Evolutionary conservation across 345 rosid species (phyloP).

Genomic region (Cardiospermum halicacabum): DNA sequence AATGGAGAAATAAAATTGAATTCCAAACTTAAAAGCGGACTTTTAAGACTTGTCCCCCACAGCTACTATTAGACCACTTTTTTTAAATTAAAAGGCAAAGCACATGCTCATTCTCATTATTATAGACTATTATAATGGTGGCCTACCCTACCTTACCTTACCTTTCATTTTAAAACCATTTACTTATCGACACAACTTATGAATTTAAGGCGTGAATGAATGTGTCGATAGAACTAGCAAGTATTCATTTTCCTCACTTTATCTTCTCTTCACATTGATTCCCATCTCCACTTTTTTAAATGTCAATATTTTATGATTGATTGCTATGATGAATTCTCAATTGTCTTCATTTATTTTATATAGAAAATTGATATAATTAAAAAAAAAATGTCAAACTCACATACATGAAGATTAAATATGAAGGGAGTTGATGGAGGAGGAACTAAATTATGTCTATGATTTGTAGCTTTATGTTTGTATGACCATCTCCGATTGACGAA

Average conservation of each 20-base stretch:
- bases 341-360: background rate
- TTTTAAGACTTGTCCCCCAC: background rate
- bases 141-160: no score
- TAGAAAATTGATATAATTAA: background rate
- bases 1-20: background rate
- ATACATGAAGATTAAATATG: no score
- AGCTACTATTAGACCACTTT: background rate
- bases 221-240: background rate
- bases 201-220: background rate
- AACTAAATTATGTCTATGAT: no score
- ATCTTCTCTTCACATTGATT: background rate
- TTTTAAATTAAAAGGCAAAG: background rate
- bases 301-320: background rate
- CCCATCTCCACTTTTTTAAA: background rate
- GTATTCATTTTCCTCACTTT: background rate
- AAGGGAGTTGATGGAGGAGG: no score
- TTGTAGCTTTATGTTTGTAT: no score
- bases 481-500: no score
- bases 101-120: no score
- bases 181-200: background rate
- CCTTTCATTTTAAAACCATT: constrained; percentile 2
- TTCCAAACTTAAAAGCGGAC: background rate
- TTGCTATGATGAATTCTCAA: background rate
- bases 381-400: background rate
- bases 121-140: background rate